These are phyloP conservation scores for Hyphodiscus sp. DNA, from an alignment of 2,329 filamentous ascomycete species.

Conservation along the genomic window DNA sequence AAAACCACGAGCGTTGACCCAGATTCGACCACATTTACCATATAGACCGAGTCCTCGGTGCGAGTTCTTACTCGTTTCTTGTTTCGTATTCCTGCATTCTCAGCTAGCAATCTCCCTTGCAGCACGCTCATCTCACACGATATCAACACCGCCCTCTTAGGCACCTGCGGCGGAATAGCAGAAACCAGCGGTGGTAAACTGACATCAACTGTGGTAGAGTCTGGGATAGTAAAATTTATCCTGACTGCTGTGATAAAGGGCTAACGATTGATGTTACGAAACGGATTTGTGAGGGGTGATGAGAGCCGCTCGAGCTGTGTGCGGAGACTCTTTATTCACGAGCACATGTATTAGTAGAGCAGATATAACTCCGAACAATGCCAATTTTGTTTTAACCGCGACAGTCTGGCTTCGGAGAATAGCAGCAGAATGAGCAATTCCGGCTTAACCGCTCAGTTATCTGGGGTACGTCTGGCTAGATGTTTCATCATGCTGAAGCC, in stretches of 20 bases:
- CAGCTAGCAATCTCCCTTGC: not conserved
- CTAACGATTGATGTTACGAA: conserved; percentile 48
- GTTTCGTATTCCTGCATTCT: not conserved
- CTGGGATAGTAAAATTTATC: conserved; percentile 42
- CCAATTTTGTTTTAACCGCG: too few species aligned
- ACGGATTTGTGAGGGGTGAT: conserved; percentile 48
- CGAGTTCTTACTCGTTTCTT: conserved; percentile 10
- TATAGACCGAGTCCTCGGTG: conserved; percentile 28
- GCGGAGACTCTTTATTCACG: conserved; percentile 17
- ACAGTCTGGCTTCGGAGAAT: too few species aligned
- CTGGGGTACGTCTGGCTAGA: too few species aligned
- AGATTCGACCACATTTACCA: conserved; percentile 29
- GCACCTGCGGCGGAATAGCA: conserved; percentile 44
- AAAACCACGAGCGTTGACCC: conserved; percentile 21
- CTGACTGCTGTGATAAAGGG: conserved; percentile 37
- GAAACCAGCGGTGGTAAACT: conserved; percentile 38
- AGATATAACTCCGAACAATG: too few species aligned
- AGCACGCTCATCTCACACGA: conserved; percentile 34
- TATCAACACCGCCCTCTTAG: conserved; percentile 40
- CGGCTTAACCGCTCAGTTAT: too few species aligned
- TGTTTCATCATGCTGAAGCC: too few species aligned
- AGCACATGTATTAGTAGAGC: conserved; percentile 25
- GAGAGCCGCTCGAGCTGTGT: conserved; percentile 37
- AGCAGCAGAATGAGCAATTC: too few species aligned
- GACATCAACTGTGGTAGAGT: conserved; percentile 38